These are phyloP conservation scores for Colletotrichum sp. DNA, from an alignment of 2,329 filamentous ascomycete species.

Conservation along the genomic window DNA sequence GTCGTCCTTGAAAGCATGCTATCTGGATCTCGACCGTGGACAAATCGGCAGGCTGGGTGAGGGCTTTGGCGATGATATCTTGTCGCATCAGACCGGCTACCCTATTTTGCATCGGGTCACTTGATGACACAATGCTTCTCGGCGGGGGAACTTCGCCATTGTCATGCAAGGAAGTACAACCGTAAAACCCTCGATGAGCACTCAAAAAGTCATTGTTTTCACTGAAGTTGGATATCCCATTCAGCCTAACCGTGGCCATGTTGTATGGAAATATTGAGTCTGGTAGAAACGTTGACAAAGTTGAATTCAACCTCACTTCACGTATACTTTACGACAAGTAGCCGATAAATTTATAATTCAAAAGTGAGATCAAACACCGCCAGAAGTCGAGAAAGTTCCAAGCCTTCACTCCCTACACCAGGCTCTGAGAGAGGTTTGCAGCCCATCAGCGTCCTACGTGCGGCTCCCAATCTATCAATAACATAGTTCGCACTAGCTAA, in stretches of 20 bases:
- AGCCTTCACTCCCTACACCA: not conserved
- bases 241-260: too few relatives aligned
- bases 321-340: too few relatives aligned
- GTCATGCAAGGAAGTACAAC: not conserved
- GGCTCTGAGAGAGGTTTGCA: not conserved
- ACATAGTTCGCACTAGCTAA: not conserved
- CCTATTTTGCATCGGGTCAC: not conserved
- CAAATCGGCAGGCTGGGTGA: not conserved
- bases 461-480: not conserved
- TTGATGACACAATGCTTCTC: not conserved
- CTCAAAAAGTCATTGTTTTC: too few relatives aligned
- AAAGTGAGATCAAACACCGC: not conserved
- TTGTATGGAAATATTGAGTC: too few relatives aligned
- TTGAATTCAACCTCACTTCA: too few relatives aligned
- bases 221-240: too few relatives aligned
- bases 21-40: not conserved
- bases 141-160: not conserved
- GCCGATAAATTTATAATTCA: not conserved
- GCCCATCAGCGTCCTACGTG: not conserved
- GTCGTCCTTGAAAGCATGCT: not conserved
- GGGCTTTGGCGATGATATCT: not conserved
- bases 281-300: too few relatives aligned
- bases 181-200: too few relatives aligned
- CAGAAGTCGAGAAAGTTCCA: not conserved
- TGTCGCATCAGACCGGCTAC: not conserved